phyloP scores from a whole-genome alignment of 108 stramenopile species.

The Stephanodiscus minutulus region DNA sequence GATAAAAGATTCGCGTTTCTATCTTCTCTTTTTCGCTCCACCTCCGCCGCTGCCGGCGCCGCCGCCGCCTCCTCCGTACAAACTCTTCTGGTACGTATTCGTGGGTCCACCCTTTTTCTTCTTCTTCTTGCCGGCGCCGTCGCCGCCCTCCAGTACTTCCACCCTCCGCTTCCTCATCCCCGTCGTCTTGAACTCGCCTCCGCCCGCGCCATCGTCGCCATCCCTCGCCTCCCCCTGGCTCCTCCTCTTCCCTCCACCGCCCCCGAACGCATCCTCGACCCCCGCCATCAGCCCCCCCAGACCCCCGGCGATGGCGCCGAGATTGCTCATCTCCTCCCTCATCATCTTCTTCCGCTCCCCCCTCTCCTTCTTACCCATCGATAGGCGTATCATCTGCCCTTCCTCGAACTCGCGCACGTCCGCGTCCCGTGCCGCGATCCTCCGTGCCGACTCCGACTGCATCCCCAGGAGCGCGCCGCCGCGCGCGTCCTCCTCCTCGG shows the following conservation, averaged over 20 bases:
- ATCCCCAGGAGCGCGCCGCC: slow-evolving; percentile 77
- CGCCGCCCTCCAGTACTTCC: slow-evolving; percentile 36
- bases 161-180: slow-evolving; percentile 63
- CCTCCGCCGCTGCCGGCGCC: slow-evolving; percentile 11
- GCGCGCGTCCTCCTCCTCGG: slow-evolving; percentile 87
- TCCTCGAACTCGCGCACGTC: slow-evolving; percentile 81
- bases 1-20: neutral
- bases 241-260: slow-evolving; percentile 16
- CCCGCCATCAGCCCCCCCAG: slow-evolving; percentile 70
- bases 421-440: slow-evolving; percentile 62
- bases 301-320: slow-evolving; percentile 78
- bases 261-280: slow-evolving; percentile 61
- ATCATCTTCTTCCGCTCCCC: slow-evolving; percentile 72
- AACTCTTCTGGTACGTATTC: slow-evolving; percentile 70
- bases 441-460: slow-evolving; percentile 66
- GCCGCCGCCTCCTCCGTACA: slow-evolving; percentile 52
- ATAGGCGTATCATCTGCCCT: slow-evolving; percentile 77
- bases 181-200: slow-evolving; percentile 41
- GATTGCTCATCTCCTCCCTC: slow-evolving; percentile 81
- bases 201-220: slow-evolving; percentile 9
- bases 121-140: slow-evolving; percentile 21
- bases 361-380: slow-evolving; percentile 76
- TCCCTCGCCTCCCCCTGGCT: slow-evolving; percentile 8
- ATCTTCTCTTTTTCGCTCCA: neutral
- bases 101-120: slow-evolving; percentile 32